Evolutionary conservation across 2,329 filamentous ascomycete species (phyloP).

Genomic region (Xylariaceae sp.): DNA sequence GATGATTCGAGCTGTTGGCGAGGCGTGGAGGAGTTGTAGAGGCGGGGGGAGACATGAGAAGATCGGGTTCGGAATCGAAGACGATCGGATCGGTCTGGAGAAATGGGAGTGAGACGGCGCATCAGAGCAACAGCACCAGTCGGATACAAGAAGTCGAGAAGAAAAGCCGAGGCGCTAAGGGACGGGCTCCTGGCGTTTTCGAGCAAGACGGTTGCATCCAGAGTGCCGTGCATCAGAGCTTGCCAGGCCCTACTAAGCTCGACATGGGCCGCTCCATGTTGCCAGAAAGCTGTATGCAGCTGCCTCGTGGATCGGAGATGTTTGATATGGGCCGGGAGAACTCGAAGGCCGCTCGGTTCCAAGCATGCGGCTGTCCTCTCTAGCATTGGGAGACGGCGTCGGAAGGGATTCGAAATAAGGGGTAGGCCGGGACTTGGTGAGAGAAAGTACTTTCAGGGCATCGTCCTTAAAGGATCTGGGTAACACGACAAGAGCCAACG

Average conservation of each 20-base stretch:
- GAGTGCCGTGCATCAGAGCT: slow-evolving; percentile 44
- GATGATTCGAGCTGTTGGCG: slow-evolving; percentile 12
- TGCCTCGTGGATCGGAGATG: slow-evolving; percentile 50
- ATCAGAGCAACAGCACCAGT: slow-evolving; percentile 52
- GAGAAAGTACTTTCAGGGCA: slow-evolving; percentile 2
- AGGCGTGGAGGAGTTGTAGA: slow-evolving; percentile 37
- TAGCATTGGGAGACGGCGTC: slow-evolving; percentile 54
- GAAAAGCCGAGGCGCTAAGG: slow-evolving; percentile 55
- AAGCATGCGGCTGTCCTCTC: slow-evolving; percentile 63
- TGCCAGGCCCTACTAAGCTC: slow-evolving; percentile 55
- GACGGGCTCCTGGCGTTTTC: slow-evolving; percentile 36
- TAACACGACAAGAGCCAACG: neutral
- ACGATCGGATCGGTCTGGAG: slow-evolving; percentile 33
- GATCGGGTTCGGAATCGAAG: slow-evolving; percentile 37
- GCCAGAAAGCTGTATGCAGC: slow-evolving; percentile 60
- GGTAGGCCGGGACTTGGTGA: neutral
- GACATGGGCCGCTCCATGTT: slow-evolving; percentile 58
- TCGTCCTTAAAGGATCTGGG: neutral
- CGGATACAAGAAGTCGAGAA: slow-evolving; percentile 65
- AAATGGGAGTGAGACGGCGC: slow-evolving; percentile 42
- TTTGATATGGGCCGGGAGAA: slow-evolving; percentile 50
- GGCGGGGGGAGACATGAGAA: slow-evolving; percentile 34
- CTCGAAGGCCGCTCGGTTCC: slow-evolving; percentile 62
- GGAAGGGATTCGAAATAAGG: neutral
- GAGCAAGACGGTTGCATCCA: slow-evolving; percentile 34